Percentiles rank a stretch among this genome's conserved stretches.
These are phyloP conservation scores for Dactylellina drechsleri DNA, from an alignment of 2,329 filamentous ascomycete genomes.

Conservation along the genomic window DNA sequence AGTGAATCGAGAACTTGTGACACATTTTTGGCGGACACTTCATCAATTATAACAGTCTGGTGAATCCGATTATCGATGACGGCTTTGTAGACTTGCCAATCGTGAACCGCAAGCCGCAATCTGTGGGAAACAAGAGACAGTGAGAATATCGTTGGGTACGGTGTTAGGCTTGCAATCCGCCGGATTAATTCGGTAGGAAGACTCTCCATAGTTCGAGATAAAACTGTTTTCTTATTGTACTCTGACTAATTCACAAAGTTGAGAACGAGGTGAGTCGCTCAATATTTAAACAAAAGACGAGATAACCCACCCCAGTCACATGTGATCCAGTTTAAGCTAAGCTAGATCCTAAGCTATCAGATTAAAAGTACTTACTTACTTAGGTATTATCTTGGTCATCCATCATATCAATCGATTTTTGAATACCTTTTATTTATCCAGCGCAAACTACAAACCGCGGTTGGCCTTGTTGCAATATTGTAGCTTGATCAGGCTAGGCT, in stretches of 20 bases:
- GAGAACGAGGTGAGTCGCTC: no score
- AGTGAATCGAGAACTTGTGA: not conserved
- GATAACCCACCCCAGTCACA: no score
- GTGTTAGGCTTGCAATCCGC: conserved; percentile 28
- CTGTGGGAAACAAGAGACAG: conserved; percentile 31
- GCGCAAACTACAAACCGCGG: no score
- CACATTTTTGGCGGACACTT: not conserved
- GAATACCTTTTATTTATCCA: no score
- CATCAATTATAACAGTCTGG: not conserved
- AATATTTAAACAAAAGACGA: no score
- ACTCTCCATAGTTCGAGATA: conserved; percentile 19
- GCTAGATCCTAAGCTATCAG: no score
- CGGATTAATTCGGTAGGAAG: conserved; percentile 43
- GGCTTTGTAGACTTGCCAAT: conserved; percentile 43
- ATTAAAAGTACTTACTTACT: no score
- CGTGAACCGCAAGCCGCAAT: conserved; percentile 35
- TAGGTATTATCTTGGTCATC: no score
- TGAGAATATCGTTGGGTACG: conserved; percentile 34
- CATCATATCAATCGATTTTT: no score
- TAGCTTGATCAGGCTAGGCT: no score
- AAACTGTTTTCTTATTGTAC: not conserved
- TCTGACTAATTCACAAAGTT: not conserved
- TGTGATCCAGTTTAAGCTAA: no score
- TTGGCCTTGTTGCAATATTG: no score
- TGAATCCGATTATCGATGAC: conserved; percentile 25